Evolutionary conservation across 768 basidiomycete genomes (phyloP), one percentile per base, ranked within the genome.

Genomic region (Kwoniella mangroviensis): DNA sequence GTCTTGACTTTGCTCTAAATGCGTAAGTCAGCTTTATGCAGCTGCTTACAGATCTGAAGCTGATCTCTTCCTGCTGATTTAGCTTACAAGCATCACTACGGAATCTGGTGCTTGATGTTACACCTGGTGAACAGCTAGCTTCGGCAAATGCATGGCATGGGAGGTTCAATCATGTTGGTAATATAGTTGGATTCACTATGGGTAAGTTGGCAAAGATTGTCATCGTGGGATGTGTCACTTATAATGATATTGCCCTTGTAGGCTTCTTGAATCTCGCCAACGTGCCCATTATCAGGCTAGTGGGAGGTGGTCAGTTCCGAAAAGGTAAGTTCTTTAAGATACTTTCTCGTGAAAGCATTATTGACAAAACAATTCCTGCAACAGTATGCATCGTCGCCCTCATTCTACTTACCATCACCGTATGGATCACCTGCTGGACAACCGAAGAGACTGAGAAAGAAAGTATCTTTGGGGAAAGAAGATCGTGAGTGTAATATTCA

Each of bases 101-200:
- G 60, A 97, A 97, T 83, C 88, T 99, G n/a, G 86, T 98, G 13
- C 87, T 99, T 68, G 97, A 99, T 80, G 85, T 96, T 61, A 89
- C 93, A 0, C 95, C 97, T 6, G 88, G 92, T 15, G 88, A 90
- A 71, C 96, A 98, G 82, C 88, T 98, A 13, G 94, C 90, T 66
- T 87, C 89, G n/a, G 94, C 91, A 4, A 99, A 98, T 84, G 97
- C 97, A 42, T 99, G 96, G 94, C 94, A 98, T 68, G 92, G 95
- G 56, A 87, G 93, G 71, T 97, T 98, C 92, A 91, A 89, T 54
- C 94, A 98, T 80, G 89, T 94, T n/a, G 97, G 94, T 22, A 98
- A 97, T 80, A 96, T 98, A 59, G 82, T 98, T 72, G 97, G 97
- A 10, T 98, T 90, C 84, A 92, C 92, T 1, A 91, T 96, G 79